These are phyloP conservation scores for Monosporozyma servazzii DNA, from an alignment of 805 yeast genomes.

Conservation along the genomic window DNA sequence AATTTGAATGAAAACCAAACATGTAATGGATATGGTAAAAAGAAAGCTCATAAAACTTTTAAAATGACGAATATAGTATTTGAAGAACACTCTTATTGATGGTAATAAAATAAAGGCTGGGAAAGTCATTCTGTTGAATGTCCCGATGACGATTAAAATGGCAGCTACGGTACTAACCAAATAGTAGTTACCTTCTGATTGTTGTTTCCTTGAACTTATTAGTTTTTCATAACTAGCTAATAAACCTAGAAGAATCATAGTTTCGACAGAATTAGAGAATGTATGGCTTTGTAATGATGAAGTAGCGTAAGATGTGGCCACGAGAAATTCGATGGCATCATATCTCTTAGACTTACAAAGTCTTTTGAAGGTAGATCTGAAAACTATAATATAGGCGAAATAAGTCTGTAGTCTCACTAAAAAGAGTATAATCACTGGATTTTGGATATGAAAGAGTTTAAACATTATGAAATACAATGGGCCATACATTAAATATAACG, in stretches of 20 bases:
- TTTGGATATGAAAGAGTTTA: slow-evolving; percentile 3
- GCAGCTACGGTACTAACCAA: slow-evolving; percentile 33
- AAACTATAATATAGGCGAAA: slow-evolving; percentile 16
- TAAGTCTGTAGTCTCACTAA: slow-evolving; percentile 43
- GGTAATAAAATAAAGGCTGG: slow-evolving; percentile 68
- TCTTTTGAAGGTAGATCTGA: not conserved
- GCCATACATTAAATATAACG: slow-evolving; percentile 59
- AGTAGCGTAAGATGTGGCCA: slow-evolving; percentile 58
- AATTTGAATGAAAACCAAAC: slow-evolving; percentile 33
- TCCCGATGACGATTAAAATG: slow-evolving; percentile 49
- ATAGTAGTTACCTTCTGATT: not conserved
- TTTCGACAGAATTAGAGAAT: slow-evolving; percentile 82
- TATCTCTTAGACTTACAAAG: not conserved
- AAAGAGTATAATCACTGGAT: slow-evolving; percentile 46
- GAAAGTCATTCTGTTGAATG: slow-evolving; percentile 81
- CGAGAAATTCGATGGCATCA: slow-evolving; percentile 17
- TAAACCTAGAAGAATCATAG: slow-evolving; percentile 34
- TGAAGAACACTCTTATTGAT: slow-evolving; percentile 33
- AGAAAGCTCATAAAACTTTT: slow-evolving; percentile 26
- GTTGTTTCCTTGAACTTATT: not conserved
- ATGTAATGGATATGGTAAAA: slow-evolving; percentile 30
- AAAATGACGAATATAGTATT: slow-evolving; percentile 34
- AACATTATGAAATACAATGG: slow-evolving; percentile 42
- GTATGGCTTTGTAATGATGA: slow-evolving; percentile 77
- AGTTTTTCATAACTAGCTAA: slow-evolving; percentile 33